Evolutionary conservation across 129 eudicot species (phyloP), one percentile per base, ranked within the genome.

Genomic region (Helichrysum umbraculigerum): DNA sequence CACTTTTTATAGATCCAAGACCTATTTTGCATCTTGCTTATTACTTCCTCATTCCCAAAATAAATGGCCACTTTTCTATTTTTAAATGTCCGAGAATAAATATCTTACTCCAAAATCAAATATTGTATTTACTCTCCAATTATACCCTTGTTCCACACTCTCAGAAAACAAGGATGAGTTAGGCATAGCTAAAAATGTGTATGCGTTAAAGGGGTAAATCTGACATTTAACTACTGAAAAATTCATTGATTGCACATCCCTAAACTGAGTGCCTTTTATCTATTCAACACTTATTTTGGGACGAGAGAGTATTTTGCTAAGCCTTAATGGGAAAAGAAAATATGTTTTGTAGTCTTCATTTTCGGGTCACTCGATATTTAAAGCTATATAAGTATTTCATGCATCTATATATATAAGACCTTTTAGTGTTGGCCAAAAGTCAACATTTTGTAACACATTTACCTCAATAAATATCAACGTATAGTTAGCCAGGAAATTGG

Each of bases 361-460:
- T 30, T n/a, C n/a, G 11, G 47, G 5, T 51, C 21, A 6, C 21
- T 30, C 7, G 4, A 12, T 8, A 15, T 29, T 72, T 32, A 6
- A 4, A 34, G 39, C 66, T 56, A 72, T 32, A 12, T 34, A 72
- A n/a, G 35, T 20, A 33, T 58, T 34, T 75, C 12, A 75, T 30
- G 52, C 65, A 50, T 64, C 21, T 65, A 0, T 60, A 25, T 25
- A 22, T 20, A 33, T n/a, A 33, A 4, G 9, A 32, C 75, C 65
- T 29, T 17, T 29, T 51, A 47, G 42, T 28, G 17, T 44, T 69
- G 60, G 35, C 35, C 60, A 44, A 69, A 20, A 44, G 56, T 8
- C 21, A 22, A 42, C 74, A 22, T 14, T 5, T n/a, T 52, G 7
- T 29, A n/a, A 66, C 7, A 19, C 8, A 37, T n/a, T 17, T 54